Evolutionary conservation across 495 filamentous ascomycete species (phyloP), one percentile per base, ranked within the genome.

Genomic region (Neurospora sp.): DNA sequence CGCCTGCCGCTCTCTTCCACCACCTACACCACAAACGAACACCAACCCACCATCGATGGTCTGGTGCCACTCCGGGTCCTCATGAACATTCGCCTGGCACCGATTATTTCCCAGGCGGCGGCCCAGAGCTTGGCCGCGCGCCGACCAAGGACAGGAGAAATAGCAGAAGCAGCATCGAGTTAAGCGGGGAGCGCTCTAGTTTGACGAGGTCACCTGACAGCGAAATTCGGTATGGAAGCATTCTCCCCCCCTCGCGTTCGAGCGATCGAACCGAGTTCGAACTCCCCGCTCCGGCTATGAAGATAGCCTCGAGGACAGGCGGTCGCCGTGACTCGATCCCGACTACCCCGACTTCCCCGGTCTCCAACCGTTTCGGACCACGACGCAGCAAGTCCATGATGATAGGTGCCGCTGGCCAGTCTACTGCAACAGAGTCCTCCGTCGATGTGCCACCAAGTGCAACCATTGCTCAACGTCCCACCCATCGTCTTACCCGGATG

Each of bases 251-350:
- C 0, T 89, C 89, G 83, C 24, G 85, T 81, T 2, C 85, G 69
- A 77, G 81, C 74, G 74, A 82, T 48, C 78, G 76, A 70, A 74
- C 79, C 70, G 74, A 80, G 9, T 88, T 87, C 40, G 88, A 91
- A 75, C 86, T 97, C 15, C 94, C 94, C 1, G 92, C 87, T 69
- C 92, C 94, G 19, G 93, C 93, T 6, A 82, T 94, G 40, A 83
- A 88, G 71, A 85, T 82, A 36, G 92, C 77, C 71, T 90, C 74
- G 82, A 89, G 74, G 21, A 74, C 71, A 54, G 73, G 74, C 70
- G 54, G 74, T 24, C 39, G 70, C 39, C 39, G 28, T 66, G 54
- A 66, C 24, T 66, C 54, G 54, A 66, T 66, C 54, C 28, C 13
- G 45, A 13, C 21, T n/a, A 42, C 69, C 10, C 11, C 73, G 36